phyloP scores from a whole-genome alignment of 1,284 basidiomycete species.

The Anthracocystis walkeri region DNA sequence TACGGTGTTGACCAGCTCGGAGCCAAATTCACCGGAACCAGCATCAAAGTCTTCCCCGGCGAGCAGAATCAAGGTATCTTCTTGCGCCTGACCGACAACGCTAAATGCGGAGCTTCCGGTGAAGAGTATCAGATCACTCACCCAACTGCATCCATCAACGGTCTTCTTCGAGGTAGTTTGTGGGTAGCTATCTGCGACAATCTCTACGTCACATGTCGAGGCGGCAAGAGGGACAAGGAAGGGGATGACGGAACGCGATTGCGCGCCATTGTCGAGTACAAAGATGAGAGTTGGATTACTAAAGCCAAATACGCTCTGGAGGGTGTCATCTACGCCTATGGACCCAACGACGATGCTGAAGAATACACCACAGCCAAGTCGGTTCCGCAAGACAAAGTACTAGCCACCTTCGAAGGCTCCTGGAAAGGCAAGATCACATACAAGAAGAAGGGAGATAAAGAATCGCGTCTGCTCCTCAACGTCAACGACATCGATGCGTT shows the following conservation, averaged over 20 bases:
- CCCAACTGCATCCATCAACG: conserved; percentile 89
- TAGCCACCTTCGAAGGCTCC: conserved; percentile 86
- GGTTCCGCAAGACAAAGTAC: conserved; percentile 81
- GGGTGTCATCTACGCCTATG: conserved; percentile 87
- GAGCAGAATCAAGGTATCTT: conserved; percentile 80
- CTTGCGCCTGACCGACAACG: conserved; percentile 54
- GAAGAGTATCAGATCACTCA: conserved; percentile 80
- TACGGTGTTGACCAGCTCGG: conserved; percentile 84
- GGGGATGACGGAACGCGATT: conserved; percentile 72
- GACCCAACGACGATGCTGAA: conserved; percentile 73
- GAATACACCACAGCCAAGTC: conserved; percentile 88
- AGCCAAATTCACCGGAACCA: conserved; percentile 72
- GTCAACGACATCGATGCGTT: conserved; percentile 80
- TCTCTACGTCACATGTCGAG: conserved; percentile 85
- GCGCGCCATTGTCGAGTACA: conserved; percentile 89
- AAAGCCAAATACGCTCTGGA: conserved; percentile 87
- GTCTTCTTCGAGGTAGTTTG: conserved; percentile 86
- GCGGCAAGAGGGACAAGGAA: conserved; percentile 73
- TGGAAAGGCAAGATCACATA: conserved; percentile 88
- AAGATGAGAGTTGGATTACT: conserved; percentile 97
- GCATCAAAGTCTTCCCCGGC: conserved; percentile 75
- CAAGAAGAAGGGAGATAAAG: conserved; percentile 78
- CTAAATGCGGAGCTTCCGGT: conserved; percentile 50
- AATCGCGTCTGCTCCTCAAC: conserved; percentile 81
- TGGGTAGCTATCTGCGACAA: conserved; percentile 85